Evolutionary conservation across 164 flowering plant genomes (phyloP).

Genomic region (Umbellularia californica): DNA sequence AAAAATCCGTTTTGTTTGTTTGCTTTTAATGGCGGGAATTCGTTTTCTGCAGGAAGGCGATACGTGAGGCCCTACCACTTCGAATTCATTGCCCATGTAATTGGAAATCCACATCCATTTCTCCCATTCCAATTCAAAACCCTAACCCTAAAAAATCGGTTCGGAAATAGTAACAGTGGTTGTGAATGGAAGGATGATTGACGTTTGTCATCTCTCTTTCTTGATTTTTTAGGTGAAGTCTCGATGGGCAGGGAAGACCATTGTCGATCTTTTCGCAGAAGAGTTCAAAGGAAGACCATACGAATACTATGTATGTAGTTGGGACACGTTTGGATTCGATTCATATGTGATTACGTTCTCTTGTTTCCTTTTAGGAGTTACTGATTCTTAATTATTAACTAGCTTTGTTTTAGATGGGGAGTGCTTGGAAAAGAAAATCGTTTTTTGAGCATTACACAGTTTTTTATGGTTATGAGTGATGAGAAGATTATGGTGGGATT

Average conservation of each 20-base stretch:
- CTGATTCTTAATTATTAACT: no score
- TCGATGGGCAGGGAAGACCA: slow-evolving; percentile 89
- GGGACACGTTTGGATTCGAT: no score
- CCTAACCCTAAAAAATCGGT: no score
- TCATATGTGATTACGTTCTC: no score
- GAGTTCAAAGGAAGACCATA: slow-evolving; percentile 82
- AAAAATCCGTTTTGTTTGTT: background rate
- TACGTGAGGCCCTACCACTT: slow-evolving; percentile 87
- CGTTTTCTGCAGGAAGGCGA: slow-evolving; percentile 59
- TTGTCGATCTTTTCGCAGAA: slow-evolving; percentile 83
- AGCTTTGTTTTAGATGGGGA: no score
- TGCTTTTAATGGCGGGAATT: slow-evolving; percentile 21
- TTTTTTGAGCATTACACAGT: no score
- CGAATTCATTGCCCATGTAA: slow-evolving; percentile 88
- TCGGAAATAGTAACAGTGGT: background rate
- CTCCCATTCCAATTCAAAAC: background rate
- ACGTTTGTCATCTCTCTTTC: background rate
- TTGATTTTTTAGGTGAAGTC: slow-evolving; percentile 52
- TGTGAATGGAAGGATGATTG: background rate
- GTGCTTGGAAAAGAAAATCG: no score
- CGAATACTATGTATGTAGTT: slow-evolving; percentile 65
- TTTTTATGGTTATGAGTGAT: no score
- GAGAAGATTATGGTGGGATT: no score
- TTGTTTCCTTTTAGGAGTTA: no score
- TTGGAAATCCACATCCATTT: background rate